Evolutionary conservation across 2,329 filamentous ascomycete genomes (phyloP).

Genomic region (Clonostachys byssicola): DNA sequence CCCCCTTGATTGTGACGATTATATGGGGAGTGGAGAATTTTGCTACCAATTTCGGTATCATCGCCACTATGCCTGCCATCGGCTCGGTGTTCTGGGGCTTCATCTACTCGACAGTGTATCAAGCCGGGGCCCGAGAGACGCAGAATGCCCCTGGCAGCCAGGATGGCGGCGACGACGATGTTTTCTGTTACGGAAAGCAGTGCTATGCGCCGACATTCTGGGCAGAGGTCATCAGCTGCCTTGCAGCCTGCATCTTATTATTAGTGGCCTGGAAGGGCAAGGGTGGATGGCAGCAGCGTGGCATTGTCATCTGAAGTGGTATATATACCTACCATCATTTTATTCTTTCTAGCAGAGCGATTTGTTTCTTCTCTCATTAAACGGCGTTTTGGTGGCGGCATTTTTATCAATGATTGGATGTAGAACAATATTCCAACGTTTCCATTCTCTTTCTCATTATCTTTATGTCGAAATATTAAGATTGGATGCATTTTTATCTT

Average conservation of each 20-base stretch:
- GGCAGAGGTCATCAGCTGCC: conserved; percentile 79
- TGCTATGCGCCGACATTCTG: conserved; percentile 85
- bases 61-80: conserved; percentile 84
- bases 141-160: conserved; percentile 24
- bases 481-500: too few relatives aligned
- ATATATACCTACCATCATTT: not conserved
- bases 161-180: conserved; percentile 32
- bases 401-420: too few relatives aligned
- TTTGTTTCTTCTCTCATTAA: too few relatives aligned
- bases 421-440: too few relatives aligned
- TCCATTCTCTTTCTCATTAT: too few relatives aligned
- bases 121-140: conserved; percentile 48
- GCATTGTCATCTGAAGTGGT: conserved; percentile 58
- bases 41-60: conserved; percentile 94
- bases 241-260: conserved; percentile 70
- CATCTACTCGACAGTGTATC: conserved; percentile 80
- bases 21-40: conserved; percentile 99
- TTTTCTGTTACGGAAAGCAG: conserved; percentile 73
- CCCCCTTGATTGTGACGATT: conserved; percentile 89
- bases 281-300: conserved; percentile 71
- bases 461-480: too few relatives aligned
- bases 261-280: conserved; percentile 77
- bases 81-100: conserved; percentile 89
- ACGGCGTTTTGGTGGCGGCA: too few relatives aligned
- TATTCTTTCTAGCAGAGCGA: too few relatives aligned